phyloP scores from a whole-genome alignment of 2,329 filamentous ascomycete species.

The Botrytis pseudocinerea region DNA sequence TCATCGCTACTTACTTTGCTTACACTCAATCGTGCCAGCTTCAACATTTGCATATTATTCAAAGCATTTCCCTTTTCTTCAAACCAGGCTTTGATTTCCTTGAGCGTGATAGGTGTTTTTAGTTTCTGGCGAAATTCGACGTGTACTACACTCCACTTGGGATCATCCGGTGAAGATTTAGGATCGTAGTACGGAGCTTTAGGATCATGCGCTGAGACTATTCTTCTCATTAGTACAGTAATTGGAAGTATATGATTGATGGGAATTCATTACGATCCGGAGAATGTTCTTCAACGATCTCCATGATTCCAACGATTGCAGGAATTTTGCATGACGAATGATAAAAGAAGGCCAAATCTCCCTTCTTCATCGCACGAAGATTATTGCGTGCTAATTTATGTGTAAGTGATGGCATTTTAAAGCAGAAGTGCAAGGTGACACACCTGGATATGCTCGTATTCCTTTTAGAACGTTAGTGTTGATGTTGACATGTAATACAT shows the following conservation, averaged over 20 bases:
- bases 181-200: conserved; percentile 81
- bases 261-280: conserved; percentile 61
- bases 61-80: conserved; percentile 56
- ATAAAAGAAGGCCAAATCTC: conserved; percentile 95
- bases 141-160: conserved; percentile 86
- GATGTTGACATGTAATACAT: conserved; percentile 6
- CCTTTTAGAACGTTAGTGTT: conserved; percentile 40
- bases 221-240: background rate
- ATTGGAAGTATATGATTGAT: background rate
- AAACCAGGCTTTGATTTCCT: conserved; percentile 67
- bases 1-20: conserved; percentile 63
- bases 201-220: conserved; percentile 63
- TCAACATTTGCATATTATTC: conserved; percentile 79
- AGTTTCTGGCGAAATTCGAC: conserved; percentile 88
- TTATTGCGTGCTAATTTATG: conserved; percentile 72
- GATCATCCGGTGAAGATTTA: conserved; percentile 66
- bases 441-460: conserved; percentile 53
- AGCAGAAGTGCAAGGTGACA: conserved; percentile 24
- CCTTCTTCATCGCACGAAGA: conserved; percentile 85
- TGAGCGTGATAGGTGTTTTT: conserved; percentile 65
- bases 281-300: conserved; percentile 81
- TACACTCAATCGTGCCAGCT: conserved; percentile 80
- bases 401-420: conserved; percentile 29
- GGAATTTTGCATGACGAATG: conserved; percentile 91
- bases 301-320: conserved; percentile 84